These are phyloP conservation scores for Dichotomocladium elegans DNA, from an alignment of 371 early-diverging fungal species.

Conservation along the genomic window DNA sequence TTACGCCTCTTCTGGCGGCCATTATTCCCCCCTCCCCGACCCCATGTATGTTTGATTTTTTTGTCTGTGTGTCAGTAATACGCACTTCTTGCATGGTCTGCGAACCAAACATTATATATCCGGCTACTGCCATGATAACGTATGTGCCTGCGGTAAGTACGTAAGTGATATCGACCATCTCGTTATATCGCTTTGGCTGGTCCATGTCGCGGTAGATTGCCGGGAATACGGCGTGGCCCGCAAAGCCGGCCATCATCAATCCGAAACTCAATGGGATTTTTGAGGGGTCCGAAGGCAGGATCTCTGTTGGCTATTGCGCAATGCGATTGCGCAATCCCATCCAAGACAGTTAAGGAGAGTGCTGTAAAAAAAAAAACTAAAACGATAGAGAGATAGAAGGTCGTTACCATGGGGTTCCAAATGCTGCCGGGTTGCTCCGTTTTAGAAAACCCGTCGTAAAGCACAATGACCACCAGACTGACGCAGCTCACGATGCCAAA, in stretches of 20 bases:
- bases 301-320: conserved; percentile 27
- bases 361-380: not conserved
- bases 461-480: conserved; percentile 31
- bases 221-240: conserved; percentile 67
- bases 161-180: conserved; percentile 39
- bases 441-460: conserved; percentile 47
- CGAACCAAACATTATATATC: conserved; percentile 78
- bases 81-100: conserved; percentile 56
- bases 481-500: conserved; percentile 45
- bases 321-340: conserved; percentile 6
- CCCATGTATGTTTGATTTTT: not conserved
- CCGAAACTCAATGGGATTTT: conserved; percentile 35
- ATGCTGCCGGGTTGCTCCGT: conserved; percentile 51
- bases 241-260: conserved; percentile 41
- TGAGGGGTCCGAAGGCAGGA: conserved; percentile 22
- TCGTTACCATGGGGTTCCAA: conserved; percentile 43
- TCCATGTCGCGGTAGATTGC: conserved; percentile 65
- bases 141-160: conserved; percentile 26
- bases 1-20: not conserved
- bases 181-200: conserved; percentile 43
- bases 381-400: conserved; percentile 1
- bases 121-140: conserved; percentile 33
- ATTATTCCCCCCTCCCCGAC: not conserved
- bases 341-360: conserved; percentile 2
- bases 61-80: too few relatives aligned